Evolutionary conservation across 352 stramenopile species (phyloP).

Genomic region (Pythium rishiriense): DNA sequence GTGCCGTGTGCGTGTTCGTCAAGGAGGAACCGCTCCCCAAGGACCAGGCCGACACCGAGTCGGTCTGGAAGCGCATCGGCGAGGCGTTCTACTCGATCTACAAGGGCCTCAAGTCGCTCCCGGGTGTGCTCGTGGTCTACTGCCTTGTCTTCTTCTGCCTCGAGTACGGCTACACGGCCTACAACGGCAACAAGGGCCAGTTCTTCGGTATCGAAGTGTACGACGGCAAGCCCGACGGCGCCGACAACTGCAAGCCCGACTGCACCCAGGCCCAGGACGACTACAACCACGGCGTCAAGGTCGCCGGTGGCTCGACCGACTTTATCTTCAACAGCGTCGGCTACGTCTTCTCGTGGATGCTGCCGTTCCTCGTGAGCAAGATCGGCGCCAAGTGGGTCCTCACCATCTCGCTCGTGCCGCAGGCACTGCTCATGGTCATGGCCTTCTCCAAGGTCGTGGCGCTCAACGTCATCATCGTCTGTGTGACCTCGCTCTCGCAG

Average conservation of each 20-base stretch:
- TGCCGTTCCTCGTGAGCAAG: slow-evolving; percentile 38
- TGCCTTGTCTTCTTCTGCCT: slow-evolving; percentile 41
- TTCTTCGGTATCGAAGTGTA: slow-evolving; percentile 43
- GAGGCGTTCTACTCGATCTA: background rate
- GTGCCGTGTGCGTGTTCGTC: slow-evolving; percentile 28
- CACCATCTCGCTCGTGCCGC: slow-evolving; percentile 31
- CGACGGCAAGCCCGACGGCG: slow-evolving; percentile 26
- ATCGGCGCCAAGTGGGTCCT: slow-evolving; percentile 38
- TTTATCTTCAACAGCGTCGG: slow-evolving; percentile 35
- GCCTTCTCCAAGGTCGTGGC: slow-evolving; percentile 36
- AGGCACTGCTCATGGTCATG: slow-evolving; percentile 47
- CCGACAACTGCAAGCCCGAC: slow-evolving; percentile 29
- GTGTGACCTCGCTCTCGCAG: slow-evolving; percentile 45
- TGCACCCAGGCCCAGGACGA: slow-evolving; percentile 37
- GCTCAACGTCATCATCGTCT: slow-evolving; percentile 39
- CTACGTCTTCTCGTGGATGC: slow-evolving; percentile 37
- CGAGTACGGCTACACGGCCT: slow-evolving; percentile 49
- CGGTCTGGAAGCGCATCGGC: too few relatives aligned
- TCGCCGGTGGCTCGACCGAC: slow-evolving; percentile 40
- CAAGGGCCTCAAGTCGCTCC: slow-evolving; percentile 36
- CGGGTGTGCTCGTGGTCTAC: slow-evolving; percentile 34
- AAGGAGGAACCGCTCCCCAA: background rate
- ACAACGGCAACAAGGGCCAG: slow-evolving; percentile 55
- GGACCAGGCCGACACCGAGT: too few relatives aligned
- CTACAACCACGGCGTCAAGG: slow-evolving; percentile 45